phyloP scores from a whole-genome alignment of 1,284 basidiomycete species.

The Hypsizygus ulmarius region DNA sequence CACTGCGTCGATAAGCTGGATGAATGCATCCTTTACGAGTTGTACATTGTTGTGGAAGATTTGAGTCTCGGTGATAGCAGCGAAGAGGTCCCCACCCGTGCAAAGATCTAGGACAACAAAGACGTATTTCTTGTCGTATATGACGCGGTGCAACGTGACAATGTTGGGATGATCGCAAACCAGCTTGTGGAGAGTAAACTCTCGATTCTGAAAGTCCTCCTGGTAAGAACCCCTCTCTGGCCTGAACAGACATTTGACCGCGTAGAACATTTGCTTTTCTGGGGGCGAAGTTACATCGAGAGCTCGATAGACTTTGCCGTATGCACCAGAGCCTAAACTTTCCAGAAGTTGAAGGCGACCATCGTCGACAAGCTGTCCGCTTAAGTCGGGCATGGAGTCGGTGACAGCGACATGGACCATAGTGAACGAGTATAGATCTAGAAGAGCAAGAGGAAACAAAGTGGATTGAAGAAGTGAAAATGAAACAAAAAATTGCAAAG shows the following conservation, averaged over 20 bases:
- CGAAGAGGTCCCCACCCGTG: constrained; percentile 54
- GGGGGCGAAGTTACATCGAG: constrained; percentile 43
- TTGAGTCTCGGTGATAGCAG: constrained; percentile 45
- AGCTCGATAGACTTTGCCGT: constrained; percentile 80
- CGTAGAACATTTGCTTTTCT: constrained; percentile 45
- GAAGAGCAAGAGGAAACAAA: constrained; percentile 19
- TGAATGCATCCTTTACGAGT: constrained; percentile 62
- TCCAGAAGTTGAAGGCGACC: constrained; percentile 62
- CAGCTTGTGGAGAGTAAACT: constrained; percentile 62
- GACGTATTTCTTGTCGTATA: constrained; percentile 53
- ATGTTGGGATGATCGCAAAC: constrained; percentile 76
- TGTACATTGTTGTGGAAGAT: constrained; percentile 47
- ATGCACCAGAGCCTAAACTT: constrained; percentile 73
- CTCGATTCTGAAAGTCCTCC: constrained; percentile 38
- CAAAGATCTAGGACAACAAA: constrained; percentile 63
- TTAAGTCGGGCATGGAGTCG: constrained; percentile 48
- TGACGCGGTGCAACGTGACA: constrained; percentile 73
- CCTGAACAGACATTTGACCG: constrained; percentile 63
- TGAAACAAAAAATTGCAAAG: constrained; percentile 18
- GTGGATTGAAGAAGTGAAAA: constrained; percentile 18
- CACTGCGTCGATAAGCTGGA: constrained; percentile 80
- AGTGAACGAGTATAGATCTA: constrained; percentile 17
- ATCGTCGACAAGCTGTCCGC: constrained; percentile 46
- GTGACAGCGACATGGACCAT: constrained; percentile 39
- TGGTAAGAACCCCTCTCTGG: constrained; percentile 33